Percentiles rank a stretch among this genome's conserved stretches.
phyloP scores from a whole-genome alignment of 495 filamentous ascomycete genomes.

The Cercophora scortea region DNA sequence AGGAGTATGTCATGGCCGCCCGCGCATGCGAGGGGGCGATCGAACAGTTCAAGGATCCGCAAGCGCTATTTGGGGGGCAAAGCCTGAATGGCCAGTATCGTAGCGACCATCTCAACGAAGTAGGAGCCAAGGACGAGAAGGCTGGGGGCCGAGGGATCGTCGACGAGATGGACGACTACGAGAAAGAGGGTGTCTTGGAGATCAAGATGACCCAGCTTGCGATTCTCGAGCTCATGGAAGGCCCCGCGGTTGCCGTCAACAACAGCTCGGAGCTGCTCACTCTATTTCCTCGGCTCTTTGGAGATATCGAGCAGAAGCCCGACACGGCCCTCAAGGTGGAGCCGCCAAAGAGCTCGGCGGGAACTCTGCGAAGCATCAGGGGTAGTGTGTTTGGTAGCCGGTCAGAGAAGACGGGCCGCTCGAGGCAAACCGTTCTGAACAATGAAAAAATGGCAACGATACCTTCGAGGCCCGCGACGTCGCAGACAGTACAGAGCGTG shows the following conservation, averaged over 20 bases:
- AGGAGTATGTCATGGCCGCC: conserved; percentile 73
- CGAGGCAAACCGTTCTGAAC: conserved; percentile 21
- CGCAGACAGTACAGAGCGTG: conserved; percentile 37
- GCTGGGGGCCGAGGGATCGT: conserved; percentile 44
- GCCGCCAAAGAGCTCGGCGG: conserved; percentile 59
- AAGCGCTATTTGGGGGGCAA: conserved; percentile 46
- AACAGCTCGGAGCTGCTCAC: conserved; percentile 71
- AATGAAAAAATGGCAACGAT: conserved; percentile 19
- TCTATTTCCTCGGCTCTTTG: conserved; percentile 75
- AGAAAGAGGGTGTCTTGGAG: conserved; percentile 77
- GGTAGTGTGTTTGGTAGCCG: conserved; percentile 65
- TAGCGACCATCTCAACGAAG: conserved; percentile 49
- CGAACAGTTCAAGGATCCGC: conserved; percentile 65
- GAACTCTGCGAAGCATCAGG: conserved; percentile 60
- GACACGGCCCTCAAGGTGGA: conserved; percentile 25
- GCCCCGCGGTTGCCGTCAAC: conserved; percentile 74
- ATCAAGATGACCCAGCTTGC: conserved; percentile 91
- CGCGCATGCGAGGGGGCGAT: conserved; percentile 83
- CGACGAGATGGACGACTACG: conserved; percentile 64
- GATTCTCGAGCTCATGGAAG: conserved; percentile 73
- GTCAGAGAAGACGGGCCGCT: conserved; percentile 28
- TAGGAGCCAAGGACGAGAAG: conserved; percentile 23
- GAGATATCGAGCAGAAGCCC: conserved; percentile 34
- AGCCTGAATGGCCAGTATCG: conserved; percentile 36
- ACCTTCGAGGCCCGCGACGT: conserved; percentile 24